Evolutionary conservation across 2,329 filamentous ascomycete genomes (phyloP).

Genomic region (Trichocomaceae sp.): DNA sequence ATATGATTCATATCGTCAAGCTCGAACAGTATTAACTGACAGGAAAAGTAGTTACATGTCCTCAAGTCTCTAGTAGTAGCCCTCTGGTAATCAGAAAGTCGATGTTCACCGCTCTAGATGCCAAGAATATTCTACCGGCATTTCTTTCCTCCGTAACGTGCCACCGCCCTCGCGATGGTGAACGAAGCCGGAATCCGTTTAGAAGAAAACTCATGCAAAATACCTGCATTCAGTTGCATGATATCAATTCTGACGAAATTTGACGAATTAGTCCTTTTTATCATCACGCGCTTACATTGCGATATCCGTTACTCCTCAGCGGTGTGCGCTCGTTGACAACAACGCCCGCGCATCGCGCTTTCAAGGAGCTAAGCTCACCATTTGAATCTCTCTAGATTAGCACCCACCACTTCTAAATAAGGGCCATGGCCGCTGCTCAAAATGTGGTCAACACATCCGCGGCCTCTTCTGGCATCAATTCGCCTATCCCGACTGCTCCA

Average conservation of each 20-base stretch:
- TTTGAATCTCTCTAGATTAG: neutral
- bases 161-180: neutral
- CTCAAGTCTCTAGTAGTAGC: too few species aligned
- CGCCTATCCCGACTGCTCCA: conserved; percentile 26
- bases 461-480: conserved; percentile 33
- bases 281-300: neutral
- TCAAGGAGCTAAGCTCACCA: neutral
- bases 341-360: neutral
- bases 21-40: too few species aligned
- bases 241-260: neutral
- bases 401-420: neutral
- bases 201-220: neutral
- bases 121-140: conserved; percentile 12
- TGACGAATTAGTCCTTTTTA: neutral
- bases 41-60: too few species aligned
- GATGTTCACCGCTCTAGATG: neutral
- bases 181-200: neutral
- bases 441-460: conserved; percentile 26
- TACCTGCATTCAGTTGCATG: neutral
- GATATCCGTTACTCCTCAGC: neutral
- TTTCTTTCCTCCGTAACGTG: neutral
- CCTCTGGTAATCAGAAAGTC: neutral
- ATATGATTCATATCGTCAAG: too few species aligned
- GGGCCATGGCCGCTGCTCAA: conserved; percentile 28
- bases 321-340: neutral